Percentiles rank a stretch among this genome's conserved stretches.
Conservation (phyloP, 1,284 basidiomycete species). For the Malassezia japonica region DNA sequence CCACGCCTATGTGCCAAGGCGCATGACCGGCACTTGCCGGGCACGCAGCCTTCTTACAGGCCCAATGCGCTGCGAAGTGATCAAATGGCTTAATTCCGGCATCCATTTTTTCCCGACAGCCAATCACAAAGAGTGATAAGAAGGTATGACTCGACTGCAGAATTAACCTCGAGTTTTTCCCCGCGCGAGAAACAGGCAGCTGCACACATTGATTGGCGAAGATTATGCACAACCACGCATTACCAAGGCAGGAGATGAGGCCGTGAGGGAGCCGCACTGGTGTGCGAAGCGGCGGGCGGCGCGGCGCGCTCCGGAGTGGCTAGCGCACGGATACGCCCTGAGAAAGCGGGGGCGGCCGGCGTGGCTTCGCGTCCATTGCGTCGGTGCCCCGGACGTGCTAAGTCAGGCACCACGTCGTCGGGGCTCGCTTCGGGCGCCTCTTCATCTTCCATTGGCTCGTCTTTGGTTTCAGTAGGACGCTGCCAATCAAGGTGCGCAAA, state of each 20-base stretch:
- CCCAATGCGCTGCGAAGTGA: not conserved
- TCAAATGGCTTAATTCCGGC: no score
- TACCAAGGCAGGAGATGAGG: not conserved
- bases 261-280: not conserved
- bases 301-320: not conserved
- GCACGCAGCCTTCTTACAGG: not conserved
- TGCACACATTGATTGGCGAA: no score
- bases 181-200: no score
- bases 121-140: not conserved
- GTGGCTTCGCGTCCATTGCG: no score
- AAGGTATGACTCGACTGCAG: not conserved
- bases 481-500: not conserved
- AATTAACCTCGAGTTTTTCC: no score
- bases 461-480: not conserved
- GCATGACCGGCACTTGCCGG: not conserved
- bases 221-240: no score
- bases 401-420: no score
- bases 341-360: no score
- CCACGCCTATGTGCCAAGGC: not conserved
- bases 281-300: no score
- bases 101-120: no score
- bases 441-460: not conserved
- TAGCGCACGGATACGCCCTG: no score
- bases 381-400: no score
- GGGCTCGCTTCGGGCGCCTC: not conserved